Evolutionary conservation across 2,329 filamentous ascomycete species (phyloP).

Genomic region (Orbilia javanica): DNA sequence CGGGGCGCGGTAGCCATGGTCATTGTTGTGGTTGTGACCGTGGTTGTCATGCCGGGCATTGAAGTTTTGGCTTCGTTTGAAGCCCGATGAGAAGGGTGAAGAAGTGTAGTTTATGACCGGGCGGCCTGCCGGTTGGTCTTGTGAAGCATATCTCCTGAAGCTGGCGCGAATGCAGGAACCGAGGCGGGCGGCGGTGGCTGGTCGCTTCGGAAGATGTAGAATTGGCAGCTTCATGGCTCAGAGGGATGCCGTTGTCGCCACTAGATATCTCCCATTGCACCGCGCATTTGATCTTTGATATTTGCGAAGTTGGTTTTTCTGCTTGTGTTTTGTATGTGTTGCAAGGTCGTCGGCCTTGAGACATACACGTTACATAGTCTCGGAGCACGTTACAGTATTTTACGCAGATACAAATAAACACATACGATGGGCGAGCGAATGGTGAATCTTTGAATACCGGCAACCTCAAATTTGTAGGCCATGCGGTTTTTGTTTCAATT

Average conservation of each 20-base stretch:
- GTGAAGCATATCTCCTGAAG: neutral
- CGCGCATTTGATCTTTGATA: neutral
- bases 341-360: slow-evolving; percentile 5
- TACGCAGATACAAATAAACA: no score
- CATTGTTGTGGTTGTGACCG: neutral
- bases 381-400: no score
- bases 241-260: neutral
- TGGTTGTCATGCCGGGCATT: neutral
- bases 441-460: slow-evolving; percentile 44
- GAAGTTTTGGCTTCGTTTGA: neutral
- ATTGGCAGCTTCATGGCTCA: slow-evolving; percentile 33
- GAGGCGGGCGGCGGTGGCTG: slow-evolving; percentile 3
- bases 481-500: slow-evolving; percentile 56
- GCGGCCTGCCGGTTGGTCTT: neutral
- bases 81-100: neutral
- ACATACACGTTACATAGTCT: no score
- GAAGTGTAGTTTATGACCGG: neutral
- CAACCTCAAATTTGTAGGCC: slow-evolving; percentile 59
- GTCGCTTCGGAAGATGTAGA: slow-evolving; percentile 16
- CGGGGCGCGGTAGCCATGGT: neutral
- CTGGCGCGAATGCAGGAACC: neutral
- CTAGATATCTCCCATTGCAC: slow-evolving; percentile 38
- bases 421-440: neutral
- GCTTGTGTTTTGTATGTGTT: slow-evolving; percentile 33
- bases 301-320: neutral